A percentile compares a stretch with the other conserved stretches of the same genome.
phyloP scores from a whole-genome alignment of 2,329 filamentous ascomycete genomes.

The Albifimbria verrucaria region DNA sequence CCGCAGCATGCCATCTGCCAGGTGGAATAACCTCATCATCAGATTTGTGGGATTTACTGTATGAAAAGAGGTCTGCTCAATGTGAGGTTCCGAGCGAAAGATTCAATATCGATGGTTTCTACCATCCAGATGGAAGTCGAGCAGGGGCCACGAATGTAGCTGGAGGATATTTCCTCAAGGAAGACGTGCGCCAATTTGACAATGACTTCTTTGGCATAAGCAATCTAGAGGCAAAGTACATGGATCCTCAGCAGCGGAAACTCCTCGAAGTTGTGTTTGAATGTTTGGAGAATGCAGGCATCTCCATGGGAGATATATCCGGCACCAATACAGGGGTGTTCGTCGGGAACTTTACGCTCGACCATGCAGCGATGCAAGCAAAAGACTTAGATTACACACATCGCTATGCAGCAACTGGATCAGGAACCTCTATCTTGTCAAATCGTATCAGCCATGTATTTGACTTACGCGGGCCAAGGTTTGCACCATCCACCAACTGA shows the following conservation, averaged over 20 bases:
- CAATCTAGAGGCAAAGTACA: conserved; percentile 19
- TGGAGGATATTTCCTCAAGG: conserved; percentile 18
- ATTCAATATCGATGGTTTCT: conserved; percentile 21
- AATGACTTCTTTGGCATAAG: conserved; percentile 22
- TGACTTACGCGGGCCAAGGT: conserved; percentile 19
- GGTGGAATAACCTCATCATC: conserved; percentile 19
- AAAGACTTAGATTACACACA: conserved; percentile 20
- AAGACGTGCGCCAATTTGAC: conserved; percentile 20
- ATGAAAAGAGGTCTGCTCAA: conserved; percentile 16
- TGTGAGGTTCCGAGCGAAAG: conserved; percentile 16
- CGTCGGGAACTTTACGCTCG: conserved; percentile 19
- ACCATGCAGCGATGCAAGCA: conserved; percentile 20
- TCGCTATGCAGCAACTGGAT: conserved; percentile 21
- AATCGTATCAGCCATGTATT: conserved; percentile 21
- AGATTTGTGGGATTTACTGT: conserved; percentile 19
- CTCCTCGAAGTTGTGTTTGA: conserved; percentile 20
- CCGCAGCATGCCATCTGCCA: conserved; percentile 16
- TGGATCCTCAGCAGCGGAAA: conserved; percentile 21
- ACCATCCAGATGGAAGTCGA: conserved; percentile 17
- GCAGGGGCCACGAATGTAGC: conserved; percentile 14
- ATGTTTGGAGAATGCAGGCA: conserved; percentile 18
- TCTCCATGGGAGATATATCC: conserved; percentile 17
- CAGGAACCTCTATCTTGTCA: conserved; percentile 20
- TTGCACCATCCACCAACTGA: neutral
- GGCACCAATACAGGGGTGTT: conserved; percentile 21